Evolutionary conservation across 164 flowering plant genomes (phyloP).

Genomic region (Stephania yunnanensis): DNA sequence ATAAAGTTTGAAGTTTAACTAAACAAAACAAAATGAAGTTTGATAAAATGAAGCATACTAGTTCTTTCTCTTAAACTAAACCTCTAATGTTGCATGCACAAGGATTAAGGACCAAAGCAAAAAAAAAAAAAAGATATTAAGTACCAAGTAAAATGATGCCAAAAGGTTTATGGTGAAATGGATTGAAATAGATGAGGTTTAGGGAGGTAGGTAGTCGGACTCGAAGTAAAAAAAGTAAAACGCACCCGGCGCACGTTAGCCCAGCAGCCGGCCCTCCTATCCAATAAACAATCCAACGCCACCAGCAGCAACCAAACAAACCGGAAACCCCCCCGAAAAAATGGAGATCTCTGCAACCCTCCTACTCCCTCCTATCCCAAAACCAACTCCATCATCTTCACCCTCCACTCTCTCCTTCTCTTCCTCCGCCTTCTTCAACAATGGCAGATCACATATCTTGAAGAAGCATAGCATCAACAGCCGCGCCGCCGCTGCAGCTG

Average conservation of each 20-base stretch:
- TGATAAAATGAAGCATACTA: too few species aligned
- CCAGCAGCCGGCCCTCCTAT: background rate
- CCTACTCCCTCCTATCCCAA: slow-evolving; percentile 15
- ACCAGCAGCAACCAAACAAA: background rate
- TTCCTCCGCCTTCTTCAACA: slow-evolving; percentile 36
- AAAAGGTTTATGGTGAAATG: too few species aligned
- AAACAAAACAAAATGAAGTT: too few species aligned
- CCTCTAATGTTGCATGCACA: too few species aligned
- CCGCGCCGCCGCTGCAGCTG: slow-evolving; percentile 17
- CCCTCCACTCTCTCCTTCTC: slow-evolving; percentile 17
- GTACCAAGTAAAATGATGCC: too few species aligned
- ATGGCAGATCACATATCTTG: slow-evolving; percentile 6
- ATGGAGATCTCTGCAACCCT: slow-evolving; percentile 22
- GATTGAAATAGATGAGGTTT: too few species aligned
- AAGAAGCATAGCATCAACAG: slow-evolving; percentile 15
- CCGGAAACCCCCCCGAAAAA: background rate
- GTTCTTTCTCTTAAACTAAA: too few species aligned
- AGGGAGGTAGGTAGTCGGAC: too few species aligned
- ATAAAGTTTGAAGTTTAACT: too few species aligned
- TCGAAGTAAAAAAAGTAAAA: too few species aligned
- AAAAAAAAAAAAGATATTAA: too few species aligned
- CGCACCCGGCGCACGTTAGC: background rate
- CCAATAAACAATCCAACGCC: background rate
- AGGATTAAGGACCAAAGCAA: too few species aligned
- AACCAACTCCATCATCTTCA: slow-evolving; percentile 17